These are phyloP conservation scores for Penicillium coffeae DNA, from an alignment of 495 filamentous ascomycete genomes.

Conservation along the genomic window DNA sequence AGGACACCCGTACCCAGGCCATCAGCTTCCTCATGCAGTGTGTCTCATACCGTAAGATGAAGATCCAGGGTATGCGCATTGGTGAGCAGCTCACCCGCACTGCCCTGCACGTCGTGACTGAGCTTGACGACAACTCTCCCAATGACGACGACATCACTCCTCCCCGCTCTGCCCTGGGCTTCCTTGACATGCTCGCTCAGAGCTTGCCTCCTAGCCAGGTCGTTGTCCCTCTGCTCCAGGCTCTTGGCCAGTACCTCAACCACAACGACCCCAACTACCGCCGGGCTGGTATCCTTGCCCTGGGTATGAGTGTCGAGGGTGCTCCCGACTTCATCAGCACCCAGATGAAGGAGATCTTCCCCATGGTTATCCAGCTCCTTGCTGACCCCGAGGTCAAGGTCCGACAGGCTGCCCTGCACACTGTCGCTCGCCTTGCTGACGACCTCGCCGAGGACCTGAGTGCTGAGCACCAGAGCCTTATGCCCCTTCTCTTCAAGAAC, in stretches of 20 bases:
- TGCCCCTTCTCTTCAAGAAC: conserved; percentile 82
- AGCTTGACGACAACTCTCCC: conserved; percentile 68
- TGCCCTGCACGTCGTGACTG: conserved; percentile 80
- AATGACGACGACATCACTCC: conserved; percentile 90
- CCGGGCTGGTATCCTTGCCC: conserved; percentile 83
- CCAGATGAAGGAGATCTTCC: conserved; percentile 81
- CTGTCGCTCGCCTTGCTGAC: conserved; percentile 83
- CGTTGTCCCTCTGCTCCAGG: conserved; percentile 84
- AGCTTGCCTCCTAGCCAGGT: conserved; percentile 92
- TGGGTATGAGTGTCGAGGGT: conserved; percentile 93
- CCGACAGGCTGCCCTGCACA: conserved; percentile 78
- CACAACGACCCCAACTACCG: conserved; percentile 69
- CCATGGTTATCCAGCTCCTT: conserved; percentile 77
- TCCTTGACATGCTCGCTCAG: conserved; percentile 83
- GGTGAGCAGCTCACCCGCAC: conserved; percentile 83
- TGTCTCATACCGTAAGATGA: conserved; percentile 87
- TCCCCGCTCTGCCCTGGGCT: conserved; percentile 74
- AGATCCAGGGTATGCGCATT: conserved; percentile 81
- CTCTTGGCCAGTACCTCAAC: conserved; percentile 74
- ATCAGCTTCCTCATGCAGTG: conserved; percentile 91
- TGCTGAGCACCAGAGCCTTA: conserved; percentile 73
- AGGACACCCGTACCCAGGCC: conserved; percentile 83
- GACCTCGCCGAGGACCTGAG: conserved; percentile 87
- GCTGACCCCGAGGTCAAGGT: conserved; percentile 79
- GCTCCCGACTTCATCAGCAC: conserved; percentile 94